phyloP scores from a whole-genome alignment of 1,139 yeast genomes.

The Nakaseomyces uthaithaninus region DNA sequence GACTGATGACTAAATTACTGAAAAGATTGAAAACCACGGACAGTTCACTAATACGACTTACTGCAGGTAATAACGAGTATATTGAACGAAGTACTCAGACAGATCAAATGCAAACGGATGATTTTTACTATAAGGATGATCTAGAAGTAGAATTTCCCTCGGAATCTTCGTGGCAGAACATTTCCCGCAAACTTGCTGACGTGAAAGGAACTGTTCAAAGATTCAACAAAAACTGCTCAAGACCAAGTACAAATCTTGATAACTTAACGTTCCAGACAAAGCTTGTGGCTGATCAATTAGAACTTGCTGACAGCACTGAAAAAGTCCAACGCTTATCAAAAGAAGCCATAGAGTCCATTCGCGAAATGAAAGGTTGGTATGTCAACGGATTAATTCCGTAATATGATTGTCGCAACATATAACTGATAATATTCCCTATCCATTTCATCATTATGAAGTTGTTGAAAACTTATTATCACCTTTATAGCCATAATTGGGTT shows the following conservation, averaged over 20 bases:
- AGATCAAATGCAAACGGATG: slow-evolving; percentile 24
- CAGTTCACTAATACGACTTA: slow-evolving; percentile 35
- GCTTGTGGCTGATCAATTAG: slow-evolving; percentile 17
- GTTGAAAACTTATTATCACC: no score
- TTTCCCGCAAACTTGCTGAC: slow-evolving; percentile 19
- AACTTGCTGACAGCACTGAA: slow-evolving; percentile 11
- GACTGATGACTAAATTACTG: slow-evolving; percentile 18
- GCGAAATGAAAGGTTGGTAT: slow-evolving; percentile 31
- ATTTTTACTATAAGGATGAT: slow-evolving; percentile 29
- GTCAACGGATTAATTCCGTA: slow-evolving; percentile 22
- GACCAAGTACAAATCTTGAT: slow-evolving; percentile 14
- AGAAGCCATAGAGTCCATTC: slow-evolving; percentile 14
- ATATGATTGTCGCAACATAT: no score
- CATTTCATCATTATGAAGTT: no score
- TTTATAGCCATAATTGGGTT: no score
- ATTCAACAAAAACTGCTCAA: slow-evolving; percentile 11
- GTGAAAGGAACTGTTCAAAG: slow-evolving; percentile 12
- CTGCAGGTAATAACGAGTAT: slow-evolving; percentile 28
- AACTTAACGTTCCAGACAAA: slow-evolving; percentile 19
- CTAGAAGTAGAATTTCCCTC: slow-evolving; percentile 19
- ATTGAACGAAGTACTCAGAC: slow-evolving; percentile 33
- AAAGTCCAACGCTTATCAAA: slow-evolving; percentile 7
- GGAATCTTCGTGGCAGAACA: slow-evolving; percentile 29
- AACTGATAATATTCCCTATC: no score
- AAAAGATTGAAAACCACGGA: slow-evolving; percentile 27